Base-by-base conservation (phyloP, 2,329 filamentous ascomycete genomes). In the Nemania sp. region DNA sequence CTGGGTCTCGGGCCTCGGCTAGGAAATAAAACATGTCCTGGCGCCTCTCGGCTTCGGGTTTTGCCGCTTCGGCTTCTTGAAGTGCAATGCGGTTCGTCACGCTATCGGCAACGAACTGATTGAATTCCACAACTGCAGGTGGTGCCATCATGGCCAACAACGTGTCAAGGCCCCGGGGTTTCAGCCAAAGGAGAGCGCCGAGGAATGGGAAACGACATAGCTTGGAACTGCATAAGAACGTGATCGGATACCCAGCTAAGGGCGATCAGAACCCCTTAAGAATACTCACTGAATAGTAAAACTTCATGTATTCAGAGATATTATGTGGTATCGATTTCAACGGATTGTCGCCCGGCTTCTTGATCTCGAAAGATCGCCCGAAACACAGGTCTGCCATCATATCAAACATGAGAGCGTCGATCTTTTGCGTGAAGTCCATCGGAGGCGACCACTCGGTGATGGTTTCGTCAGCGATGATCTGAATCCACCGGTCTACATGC, bases 1-100 rank as follows among this genome's bases (percentile, higher is more conserved):
- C 57, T 2, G 67, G 61, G 15, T 68, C 60, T 5, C 48, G 58
- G 18, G 68, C 68, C 34, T 67, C 48, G 25, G 25, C 50, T 0
- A 70, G 18, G 48, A 67, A 69, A 46, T 70, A 62, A 46, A 71
- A 69, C 13, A 70, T 57, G 47, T 70, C 66, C 18, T 65, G 59
- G 15, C 69, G 68, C 5, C 54, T 53, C 17, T 70, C 56, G 2
- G 1, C 6, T 35, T 70, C 67, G 0, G 63, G 59, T 35, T 53
- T 64, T 1, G 54, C 17, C 6, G 45, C 50, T 9, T 67, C 61
- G 10, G 59, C 15, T 18, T 57, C 46, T 7, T 69, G 60, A 17
- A 71, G 25, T 3, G 49, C 56, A 5, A 66, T 61, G 3, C 67
- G 65, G 0, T 52, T 11, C 1, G 60, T 59, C 7, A 71, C 54